Base-by-base conservation (phyloP, 805 yeast genomes). In the Teunomyces panamensis region DNA sequence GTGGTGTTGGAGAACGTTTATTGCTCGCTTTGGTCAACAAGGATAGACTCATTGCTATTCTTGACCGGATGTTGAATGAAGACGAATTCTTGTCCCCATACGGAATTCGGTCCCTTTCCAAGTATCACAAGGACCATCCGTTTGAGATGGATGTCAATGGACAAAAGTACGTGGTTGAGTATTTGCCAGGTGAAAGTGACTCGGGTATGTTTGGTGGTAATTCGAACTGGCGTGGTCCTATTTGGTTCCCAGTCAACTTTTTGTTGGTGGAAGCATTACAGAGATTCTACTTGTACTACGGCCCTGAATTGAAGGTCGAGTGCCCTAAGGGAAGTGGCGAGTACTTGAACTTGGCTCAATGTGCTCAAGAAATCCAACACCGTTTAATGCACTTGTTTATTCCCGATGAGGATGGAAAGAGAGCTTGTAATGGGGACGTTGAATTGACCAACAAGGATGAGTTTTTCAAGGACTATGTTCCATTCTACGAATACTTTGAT, bases 221-320 rank as follows among this genome's bases (percentile, higher is more conserved):
- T 65, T 89, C 96, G 17, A 90, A 90, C 68, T 90, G 97, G 97
- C 79, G 97, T 65, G 97, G 97, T 2, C 97, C 97, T 11, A 89
- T 90, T 56, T 90, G 97, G 97, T 89, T 90, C 75, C 96, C 97
- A 16, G 88, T 88, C 9, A 90, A 86, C 59, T 90, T 90, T 65
- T 71, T 90, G 51, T 71, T 90, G 34, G 88, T 90, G 49, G 97
- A 90, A 70, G 82, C 96, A 0, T 73, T 90, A 56, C 94, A 90
- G 67, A 77, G 96, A 57, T 89, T 89, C 65, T 89, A 84, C 65
- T 72, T 90, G 59, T 90, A 89, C 72, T 90, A 89, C 64, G 97
- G 97, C 9, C 83, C 91, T 26, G 84, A 78, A 45, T 79, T 90
- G 61, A 87, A 86, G 65, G 86, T 91, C 44, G 94, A 89, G 67